Evolutionary conservation across 805 yeast species (phyloP).

Genomic region (Metschnikowia cubensis): DNA sequence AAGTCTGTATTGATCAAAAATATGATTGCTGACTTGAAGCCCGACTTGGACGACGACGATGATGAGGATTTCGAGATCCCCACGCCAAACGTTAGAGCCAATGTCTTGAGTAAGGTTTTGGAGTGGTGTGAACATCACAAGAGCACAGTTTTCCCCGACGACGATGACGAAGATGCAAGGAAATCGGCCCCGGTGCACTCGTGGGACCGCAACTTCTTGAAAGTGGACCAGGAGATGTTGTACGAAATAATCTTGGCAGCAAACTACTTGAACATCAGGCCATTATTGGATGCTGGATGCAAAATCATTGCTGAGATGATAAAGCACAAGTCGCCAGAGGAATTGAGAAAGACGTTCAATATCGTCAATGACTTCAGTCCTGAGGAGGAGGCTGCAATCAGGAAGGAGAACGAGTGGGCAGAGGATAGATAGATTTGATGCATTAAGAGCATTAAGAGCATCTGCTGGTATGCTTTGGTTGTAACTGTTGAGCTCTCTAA

Average conservation of each 20-base stretch:
- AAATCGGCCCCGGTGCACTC: slow-evolving; percentile 90
- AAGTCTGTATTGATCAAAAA: slow-evolving; percentile 81
- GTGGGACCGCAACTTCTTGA: slow-evolving; percentile 92
- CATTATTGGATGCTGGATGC: slow-evolving; percentile 73
- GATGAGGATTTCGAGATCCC: slow-evolving; percentile 70
- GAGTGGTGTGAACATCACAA: slow-evolving; percentile 97
- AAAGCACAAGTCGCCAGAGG: slow-evolving; percentile 75
- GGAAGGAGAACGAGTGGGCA: slow-evolving; percentile 89
- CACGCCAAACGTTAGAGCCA: slow-evolving; percentile 83
- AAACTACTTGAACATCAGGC: slow-evolving; percentile 70
- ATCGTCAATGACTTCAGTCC: slow-evolving; percentile 81
- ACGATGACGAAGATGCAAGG: slow-evolving; percentile 78
- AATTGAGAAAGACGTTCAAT: slow-evolving; percentile 73
- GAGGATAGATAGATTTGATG: slow-evolving; percentile 57
- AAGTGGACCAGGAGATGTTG: slow-evolving; percentile 89
- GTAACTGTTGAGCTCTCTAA: background rate
- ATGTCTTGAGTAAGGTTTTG: slow-evolving; percentile 82
- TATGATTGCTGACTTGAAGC: slow-evolving; percentile 70
- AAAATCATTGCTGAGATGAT: slow-evolving; percentile 83
- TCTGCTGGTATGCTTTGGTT: background rate
- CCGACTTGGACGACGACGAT: slow-evolving; percentile 54
- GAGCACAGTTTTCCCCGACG: slow-evolving; percentile 69
- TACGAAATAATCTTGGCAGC: slow-evolving; percentile 81
- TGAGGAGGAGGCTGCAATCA: slow-evolving; percentile 83
- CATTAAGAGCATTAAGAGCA: background rate